Conservation (phyloP, 306 rosid genomes). For the Argentina anserina region DNA sequence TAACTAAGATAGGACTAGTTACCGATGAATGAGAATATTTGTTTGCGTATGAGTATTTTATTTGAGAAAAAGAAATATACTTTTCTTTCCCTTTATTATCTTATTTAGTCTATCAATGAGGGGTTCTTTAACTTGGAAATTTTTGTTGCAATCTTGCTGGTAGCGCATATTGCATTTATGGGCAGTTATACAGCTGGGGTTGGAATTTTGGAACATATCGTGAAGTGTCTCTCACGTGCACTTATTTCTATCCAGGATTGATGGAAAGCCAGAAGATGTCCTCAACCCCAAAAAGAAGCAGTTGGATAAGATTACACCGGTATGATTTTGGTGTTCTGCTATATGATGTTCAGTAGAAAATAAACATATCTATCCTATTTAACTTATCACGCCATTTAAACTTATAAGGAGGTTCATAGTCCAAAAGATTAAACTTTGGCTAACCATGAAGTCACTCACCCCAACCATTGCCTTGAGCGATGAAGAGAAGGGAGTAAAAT, state of each 20-base stretch:
- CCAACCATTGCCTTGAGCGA: background rate
- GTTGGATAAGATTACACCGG: slow-evolving; percentile 91
- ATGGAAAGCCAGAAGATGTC: slow-evolving; percentile 95
- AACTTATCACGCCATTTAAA: background rate
- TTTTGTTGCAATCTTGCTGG: background rate
- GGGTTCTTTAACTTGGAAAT: background rate
- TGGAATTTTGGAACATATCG: background rate
- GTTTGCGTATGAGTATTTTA: background rate
- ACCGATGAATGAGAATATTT: background rate
- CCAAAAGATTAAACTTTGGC: background rate
- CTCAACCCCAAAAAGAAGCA: slow-evolving; percentile 99
- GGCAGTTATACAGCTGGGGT: background rate
- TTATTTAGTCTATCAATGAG: background rate
- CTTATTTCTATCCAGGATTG: slow-evolving; percentile 51
- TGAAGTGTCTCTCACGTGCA: slow-evolving; percentile 7
- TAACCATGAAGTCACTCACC: background rate
- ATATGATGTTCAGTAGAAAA: background rate
- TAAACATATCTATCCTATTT: background rate
- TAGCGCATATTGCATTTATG: background rate
- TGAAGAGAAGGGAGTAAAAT: background rate
- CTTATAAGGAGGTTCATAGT: background rate
- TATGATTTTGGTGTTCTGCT: slow-evolving; percentile 25
- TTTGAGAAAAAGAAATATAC: background rate
- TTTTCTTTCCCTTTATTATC: background rate
- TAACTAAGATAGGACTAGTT: slow-evolving; percentile 1